These are phyloP conservation scores for Aspergillus tanneri DNA, from an alignment of 2,329 filamentous ascomycete genomes.

Conservation along the genomic window DNA sequence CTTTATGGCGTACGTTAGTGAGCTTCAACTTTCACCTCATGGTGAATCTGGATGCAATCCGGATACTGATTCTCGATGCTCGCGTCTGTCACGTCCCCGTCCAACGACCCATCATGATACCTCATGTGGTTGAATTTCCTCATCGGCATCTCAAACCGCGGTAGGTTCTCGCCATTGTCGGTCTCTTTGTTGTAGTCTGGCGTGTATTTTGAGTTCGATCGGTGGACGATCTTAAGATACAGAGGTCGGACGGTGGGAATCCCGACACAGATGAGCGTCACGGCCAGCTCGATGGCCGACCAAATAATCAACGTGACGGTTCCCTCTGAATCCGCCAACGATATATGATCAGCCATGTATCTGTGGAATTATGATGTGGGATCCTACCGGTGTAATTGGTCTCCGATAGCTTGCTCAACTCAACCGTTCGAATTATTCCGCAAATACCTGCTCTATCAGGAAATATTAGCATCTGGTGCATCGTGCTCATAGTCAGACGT, in stretches of 20 bases:
- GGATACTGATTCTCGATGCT: too few relatives aligned
- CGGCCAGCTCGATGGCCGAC: constrained; percentile 24
- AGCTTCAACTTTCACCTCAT: too few relatives aligned
- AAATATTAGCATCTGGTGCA: neutral
- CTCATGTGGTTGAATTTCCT: too few relatives aligned
- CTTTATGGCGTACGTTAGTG: too few relatives aligned
- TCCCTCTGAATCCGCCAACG: constrained; percentile 14
- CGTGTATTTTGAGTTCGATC: too few relatives aligned
- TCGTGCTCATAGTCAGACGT: neutral
- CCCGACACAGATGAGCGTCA: constrained; percentile 29
- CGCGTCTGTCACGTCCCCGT: too few relatives aligned
- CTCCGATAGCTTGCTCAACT: constrained; percentile 15
- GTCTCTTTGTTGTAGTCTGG: too few relatives aligned
- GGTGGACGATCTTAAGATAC: constrained; percentile 17
- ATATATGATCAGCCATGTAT: neutral
- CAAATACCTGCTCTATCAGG: constrained; percentile 15
- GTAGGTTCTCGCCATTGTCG: too few relatives aligned
- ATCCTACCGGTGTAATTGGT: constrained; percentile 20
- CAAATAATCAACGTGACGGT: constrained; percentile 26
- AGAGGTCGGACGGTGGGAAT: constrained; percentile 30
- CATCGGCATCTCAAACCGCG: too few relatives aligned
- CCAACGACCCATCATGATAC: too few relatives aligned
- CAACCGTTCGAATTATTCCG: constrained; percentile 19
- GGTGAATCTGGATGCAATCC: too few relatives aligned
- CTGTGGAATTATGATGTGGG: too few relatives aligned